phyloP scores from a whole-genome alignment of 306 rosid genomes.

The Luffa acutangula region DNA sequence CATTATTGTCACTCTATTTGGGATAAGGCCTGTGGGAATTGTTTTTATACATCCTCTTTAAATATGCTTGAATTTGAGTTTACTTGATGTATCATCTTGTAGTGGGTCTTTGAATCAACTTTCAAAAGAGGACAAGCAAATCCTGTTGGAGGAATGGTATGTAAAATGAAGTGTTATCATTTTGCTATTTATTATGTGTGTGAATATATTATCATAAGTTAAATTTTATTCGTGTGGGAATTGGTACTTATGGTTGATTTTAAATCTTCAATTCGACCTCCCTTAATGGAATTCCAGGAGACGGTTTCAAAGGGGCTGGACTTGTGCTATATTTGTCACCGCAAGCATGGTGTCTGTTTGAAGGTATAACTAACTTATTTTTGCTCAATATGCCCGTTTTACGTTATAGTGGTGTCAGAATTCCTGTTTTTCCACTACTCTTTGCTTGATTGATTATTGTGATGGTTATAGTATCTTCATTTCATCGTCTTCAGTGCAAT shows the following conservation, averaged over 20 bases:
- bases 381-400: neutral
- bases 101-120: slow-evolving; percentile 90
- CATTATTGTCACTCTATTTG: neutral
- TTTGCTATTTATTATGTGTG: neutral
- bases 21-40: neutral
- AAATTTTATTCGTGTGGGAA: neutral
- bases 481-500: slow-evolving; percentile 63
- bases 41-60: neutral
- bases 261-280: neutral
- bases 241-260: neutral
- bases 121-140: slow-evolving; percentile 80
- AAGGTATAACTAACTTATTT: slow-evolving; percentile 34
- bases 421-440: neutral
- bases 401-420: neutral
- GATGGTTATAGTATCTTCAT: neutral
- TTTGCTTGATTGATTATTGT: neutral
- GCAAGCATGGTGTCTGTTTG: slow-evolving; percentile 71
- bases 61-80: neutral
- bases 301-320: slow-evolving; percentile 47
- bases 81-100: slow-evolving; percentile 10
- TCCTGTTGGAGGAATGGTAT: slow-evolving; percentile 79
- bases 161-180: slow-evolving; percentile 17
- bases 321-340: slow-evolving; percentile 58
- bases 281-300: slow-evolving; percentile 41
- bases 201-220: neutral